These are phyloP conservation scores for Lanmaoa rubissima DNA, from an alignment of 768 basidiomycete genomes.

Conservation along the genomic window DNA sequence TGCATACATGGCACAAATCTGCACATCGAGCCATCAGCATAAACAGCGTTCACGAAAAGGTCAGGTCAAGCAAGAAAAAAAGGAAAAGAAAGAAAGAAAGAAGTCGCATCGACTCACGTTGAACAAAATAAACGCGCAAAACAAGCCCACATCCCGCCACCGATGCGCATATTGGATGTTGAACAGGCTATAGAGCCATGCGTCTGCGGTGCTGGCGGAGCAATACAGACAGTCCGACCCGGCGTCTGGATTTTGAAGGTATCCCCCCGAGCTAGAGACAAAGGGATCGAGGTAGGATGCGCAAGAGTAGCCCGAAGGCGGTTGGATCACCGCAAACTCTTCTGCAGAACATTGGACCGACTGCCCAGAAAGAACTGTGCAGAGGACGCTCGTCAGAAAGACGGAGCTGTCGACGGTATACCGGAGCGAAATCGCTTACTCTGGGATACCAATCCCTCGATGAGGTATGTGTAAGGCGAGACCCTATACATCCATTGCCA, in stretches of 20 bases:
- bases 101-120: conserved; percentile 36
- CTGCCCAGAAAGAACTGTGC: conserved; percentile 46
- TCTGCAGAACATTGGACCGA: conserved; percentile 52
- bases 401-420: neutral
- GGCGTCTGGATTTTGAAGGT: conserved; percentile 42
- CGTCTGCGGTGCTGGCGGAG: conserved; percentile 53
- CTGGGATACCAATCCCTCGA: conserved; percentile 46
- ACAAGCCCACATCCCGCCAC: conserved; percentile 49
- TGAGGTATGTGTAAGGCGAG: conserved; percentile 56
- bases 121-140: conserved; percentile 42
- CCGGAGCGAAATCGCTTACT: conserved; percentile 35
- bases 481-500: conserved; percentile 70
- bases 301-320: conserved; percentile 48
- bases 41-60: neutral
- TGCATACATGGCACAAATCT: conserved; percentile 47
- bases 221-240: conserved; percentile 52
- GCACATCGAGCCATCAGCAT: neutral
- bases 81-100: too few species aligned
- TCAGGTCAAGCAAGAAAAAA: too few species aligned
- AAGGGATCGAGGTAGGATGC: conserved; percentile 43
- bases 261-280: conserved; percentile 44
- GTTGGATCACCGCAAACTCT: conserved; percentile 58
- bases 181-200: conserved; percentile 44
- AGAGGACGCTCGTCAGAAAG: neutral
- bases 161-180: conserved; percentile 56